Evolutionary conservation across 75 land plant genomes (phyloP).

Genomic region (Pinus tabuliformis): DNA sequence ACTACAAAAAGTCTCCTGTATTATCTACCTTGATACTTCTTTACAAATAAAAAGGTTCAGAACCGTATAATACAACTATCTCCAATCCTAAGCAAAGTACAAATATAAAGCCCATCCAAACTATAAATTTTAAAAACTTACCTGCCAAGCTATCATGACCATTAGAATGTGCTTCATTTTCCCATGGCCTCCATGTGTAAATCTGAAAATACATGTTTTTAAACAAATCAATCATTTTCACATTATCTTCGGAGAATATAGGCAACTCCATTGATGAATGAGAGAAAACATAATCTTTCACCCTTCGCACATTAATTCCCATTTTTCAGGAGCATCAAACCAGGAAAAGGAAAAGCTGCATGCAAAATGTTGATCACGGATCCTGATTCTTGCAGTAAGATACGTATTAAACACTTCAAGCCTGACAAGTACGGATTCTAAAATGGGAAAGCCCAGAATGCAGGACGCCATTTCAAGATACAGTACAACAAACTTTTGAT

Average conservation of each 20-base stretch:
- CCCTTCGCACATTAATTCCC: background rate
- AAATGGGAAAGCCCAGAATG: background rate
- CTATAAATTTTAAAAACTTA: slow-evolving; percentile 10
- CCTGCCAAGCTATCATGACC: slow-evolving; percentile 34
- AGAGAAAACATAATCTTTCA: background rate
- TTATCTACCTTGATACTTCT: background rate
- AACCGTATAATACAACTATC: background rate
- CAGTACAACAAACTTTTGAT: background rate
- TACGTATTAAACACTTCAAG: background rate
- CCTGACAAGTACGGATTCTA: background rate
- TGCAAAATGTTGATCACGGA: background rate
- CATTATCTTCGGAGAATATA: background rate
- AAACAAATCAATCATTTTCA: background rate
- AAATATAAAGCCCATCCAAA: background rate
- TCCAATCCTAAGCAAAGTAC: background rate
- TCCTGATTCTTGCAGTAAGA: background rate
- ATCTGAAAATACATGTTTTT: slow-evolving; percentile 28
- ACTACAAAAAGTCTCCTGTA: background rate
- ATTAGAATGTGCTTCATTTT: slow-evolving; percentile 61
- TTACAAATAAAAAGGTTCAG: background rate
- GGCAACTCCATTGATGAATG: background rate
- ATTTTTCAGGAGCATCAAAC: background rate
- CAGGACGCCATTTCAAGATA: background rate
- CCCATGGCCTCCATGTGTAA: slow-evolving; percentile 73
- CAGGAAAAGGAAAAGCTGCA: background rate